A percentile compares a stretch with the other conserved stretches of the same genome.
Evolutionary conservation across 352 stramenopile species (phyloP).

Genomic region (Thraustochytrium striatum): DNA sequence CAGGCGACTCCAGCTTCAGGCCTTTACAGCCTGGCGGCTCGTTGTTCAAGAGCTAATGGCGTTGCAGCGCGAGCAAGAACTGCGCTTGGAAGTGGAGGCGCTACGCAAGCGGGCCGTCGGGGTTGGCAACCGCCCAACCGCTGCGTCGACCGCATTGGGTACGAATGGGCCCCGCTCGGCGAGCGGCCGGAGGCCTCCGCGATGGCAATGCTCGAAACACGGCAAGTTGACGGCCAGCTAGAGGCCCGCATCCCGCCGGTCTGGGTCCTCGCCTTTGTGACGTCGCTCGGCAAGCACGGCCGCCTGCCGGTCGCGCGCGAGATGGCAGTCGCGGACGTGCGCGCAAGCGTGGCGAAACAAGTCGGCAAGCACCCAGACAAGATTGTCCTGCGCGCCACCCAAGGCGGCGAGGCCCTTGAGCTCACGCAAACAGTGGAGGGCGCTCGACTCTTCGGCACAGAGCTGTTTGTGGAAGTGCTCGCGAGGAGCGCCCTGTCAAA

Average conservation of each 20-base stretch:
- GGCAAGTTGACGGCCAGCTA: not conserved
- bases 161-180: not conserved
- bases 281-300: not conserved
- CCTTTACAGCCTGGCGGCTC: conserved; percentile 4
- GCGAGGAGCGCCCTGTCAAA: not conserved
- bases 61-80: not conserved
- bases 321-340: not conserved
- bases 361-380: not conserved
- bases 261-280: not conserved
- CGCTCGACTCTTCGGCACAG: not conserved
- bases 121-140: not conserved
- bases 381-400: not conserved
- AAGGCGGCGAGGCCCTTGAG: not conserved
- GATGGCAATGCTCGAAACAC: not conserved
- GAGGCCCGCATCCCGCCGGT: conserved; percentile 21
- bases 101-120: not conserved
- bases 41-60: not conserved
- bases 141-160: not conserved
- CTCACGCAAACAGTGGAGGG: conserved; percentile 7
- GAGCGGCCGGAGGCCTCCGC: not conserved
- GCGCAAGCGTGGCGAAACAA: not conserved
- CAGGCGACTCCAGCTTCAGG: conserved; percentile 11
- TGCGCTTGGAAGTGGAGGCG: not conserved
- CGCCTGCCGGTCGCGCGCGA: not conserved
- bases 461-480: not conserved